Base-by-base conservation (phyloP, 108 stramenopile genomes). In the Licmophora abbreviata region DNA sequence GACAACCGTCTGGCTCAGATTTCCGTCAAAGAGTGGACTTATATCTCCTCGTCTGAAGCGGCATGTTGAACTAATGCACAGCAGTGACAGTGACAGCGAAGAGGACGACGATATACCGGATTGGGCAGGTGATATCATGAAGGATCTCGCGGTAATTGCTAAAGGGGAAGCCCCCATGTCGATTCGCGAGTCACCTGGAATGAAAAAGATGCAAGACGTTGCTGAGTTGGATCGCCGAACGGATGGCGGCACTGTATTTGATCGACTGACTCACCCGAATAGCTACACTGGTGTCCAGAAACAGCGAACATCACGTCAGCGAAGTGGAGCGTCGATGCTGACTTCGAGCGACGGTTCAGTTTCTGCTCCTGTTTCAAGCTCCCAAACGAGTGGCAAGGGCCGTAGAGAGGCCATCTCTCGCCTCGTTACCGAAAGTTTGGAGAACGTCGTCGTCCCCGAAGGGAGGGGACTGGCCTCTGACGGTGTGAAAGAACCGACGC, bases 121-220 rank as follows among this genome's bases (percentile, higher is more conserved):
- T 10, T 83, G 82, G 82, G 74, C 82, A 5, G 61, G 60, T 32
- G 77, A 79, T 21, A 83, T 83, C 15, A 71, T 83, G 71, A 59
- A 43, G 17, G 82, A 83, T 51, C 47, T 83, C 27, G 77, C 68
- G 6, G 50, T 76, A 12, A 83, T 83, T 51, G 82, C 82, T 4
- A 67, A 78, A 40, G 82, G 82, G 0, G 60, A 65, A 24, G 55
- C 76, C 24, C 77, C 82, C 4, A 10, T 54, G 3, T 64, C 68
- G 10, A 44, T 79, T 17, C 45, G 45, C 38, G 34, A 70, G 44
- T 66, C 7, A 25, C 49, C 29, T 44, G 63, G n/a, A 59, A 70
- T 29, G 48, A 56, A 29, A 48, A 42, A 40, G 5, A 32, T 15
- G 15, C 61, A 34, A 31, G 11, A 44, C 11, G 1, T 32, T 21